Conservation (phyloP, 495 filamentous ascomycete species). For the Trichocladium antarcticum region DNA sequence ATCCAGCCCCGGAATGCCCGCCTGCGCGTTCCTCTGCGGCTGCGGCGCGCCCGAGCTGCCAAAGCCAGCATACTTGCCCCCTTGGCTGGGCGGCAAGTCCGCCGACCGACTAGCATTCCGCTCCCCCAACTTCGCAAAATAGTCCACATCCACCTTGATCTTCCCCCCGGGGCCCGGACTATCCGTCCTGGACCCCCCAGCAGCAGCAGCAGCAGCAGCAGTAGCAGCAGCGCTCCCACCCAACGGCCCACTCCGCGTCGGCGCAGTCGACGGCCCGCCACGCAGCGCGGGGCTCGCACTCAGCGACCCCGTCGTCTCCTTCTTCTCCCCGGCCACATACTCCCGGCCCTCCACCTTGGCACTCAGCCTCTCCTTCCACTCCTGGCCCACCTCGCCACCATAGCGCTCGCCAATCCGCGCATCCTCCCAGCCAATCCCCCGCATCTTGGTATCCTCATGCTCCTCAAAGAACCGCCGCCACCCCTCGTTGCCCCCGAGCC, state of each 20-base stretch:
- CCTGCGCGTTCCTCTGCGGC: conserved; percentile 31
- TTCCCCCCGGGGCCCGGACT: conserved; percentile 45
- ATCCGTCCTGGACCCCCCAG: conserved; percentile 54
- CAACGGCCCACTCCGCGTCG: conserved; percentile 22
- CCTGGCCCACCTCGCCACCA: conserved; percentile 75
- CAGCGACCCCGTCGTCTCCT: conserved; percentile 16
- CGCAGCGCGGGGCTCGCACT: conserved; percentile 16
- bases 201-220: too few species aligned
- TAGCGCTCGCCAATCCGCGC: conserved; percentile 77
- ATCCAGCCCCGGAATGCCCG: conserved; percentile 53
- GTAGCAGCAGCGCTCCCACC: too few species aligned
- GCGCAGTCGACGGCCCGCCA: conserved; percentile 23
- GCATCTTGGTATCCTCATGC: conserved; percentile 52
- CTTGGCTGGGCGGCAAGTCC: conserved; percentile 69
- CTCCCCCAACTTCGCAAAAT: conserved; percentile 71
- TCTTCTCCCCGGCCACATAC: conserved; percentile 56
- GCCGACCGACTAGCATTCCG: conserved; percentile 69
- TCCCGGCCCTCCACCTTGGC: conserved; percentile 76
- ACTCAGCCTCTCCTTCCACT: conserved; percentile 84
- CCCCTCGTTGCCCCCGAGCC: conserved; percentile 70
- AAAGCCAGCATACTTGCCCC: conserved; percentile 86
- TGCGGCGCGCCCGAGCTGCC: conserved; percentile 55
- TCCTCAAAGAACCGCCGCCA: conserved; percentile 76
- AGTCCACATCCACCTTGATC: conserved; percentile 65
- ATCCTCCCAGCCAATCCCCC: conserved; percentile 56